A percentile compares a stretch with the other conserved stretches of the same genome.
phyloP scores from a whole-genome alignment of 1,284 basidiomycete genomes.

The Moesziomyces antarcticus region DNA sequence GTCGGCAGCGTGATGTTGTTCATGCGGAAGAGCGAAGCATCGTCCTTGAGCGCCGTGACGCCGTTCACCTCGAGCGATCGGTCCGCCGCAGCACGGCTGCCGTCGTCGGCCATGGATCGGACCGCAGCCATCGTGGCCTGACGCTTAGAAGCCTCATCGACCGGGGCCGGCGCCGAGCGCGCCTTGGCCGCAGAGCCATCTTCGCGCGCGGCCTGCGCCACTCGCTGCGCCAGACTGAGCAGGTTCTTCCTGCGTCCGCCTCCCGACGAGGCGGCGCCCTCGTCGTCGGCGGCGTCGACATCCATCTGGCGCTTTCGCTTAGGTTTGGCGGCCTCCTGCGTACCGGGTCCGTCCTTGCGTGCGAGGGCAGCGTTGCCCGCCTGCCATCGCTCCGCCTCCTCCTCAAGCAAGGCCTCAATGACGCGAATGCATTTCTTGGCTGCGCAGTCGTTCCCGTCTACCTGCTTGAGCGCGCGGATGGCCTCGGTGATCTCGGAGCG shows the following conservation, averaged over 20 bases:
- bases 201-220: constrained; percentile 51
- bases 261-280: constrained; percentile 6
- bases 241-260: constrained; percentile 51
- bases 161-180: constrained; percentile 4
- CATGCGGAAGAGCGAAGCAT: constrained; percentile 30
- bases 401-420: constrained; percentile 62
- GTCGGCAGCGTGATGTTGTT: constrained; percentile 34
- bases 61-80: constrained; percentile 33
- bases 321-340: constrained; percentile 29
- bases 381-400: constrained; percentile 62
- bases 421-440: constrained; percentile 59
- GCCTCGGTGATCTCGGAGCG: constrained; percentile 62
- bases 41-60: constrained; percentile 42
- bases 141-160: constrained; percentile 33
- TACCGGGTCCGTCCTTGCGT: constrained; percentile 13
- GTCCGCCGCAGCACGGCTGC: constrained; percentile 1
- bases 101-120: constrained; percentile 18
- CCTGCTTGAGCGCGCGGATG: constrained; percentile 56
- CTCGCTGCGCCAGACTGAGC: constrained; percentile 54
- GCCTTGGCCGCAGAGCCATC: constrained; percentile 12
- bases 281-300: constrained; percentile 23
- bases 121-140: constrained; percentile 36
- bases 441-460: constrained; percentile 43
- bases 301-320: constrained; percentile 49
- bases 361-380: constrained; percentile 37